phyloP scores from a whole-genome alignment of 169 alveolate species.

The Babesia microti region DNA sequence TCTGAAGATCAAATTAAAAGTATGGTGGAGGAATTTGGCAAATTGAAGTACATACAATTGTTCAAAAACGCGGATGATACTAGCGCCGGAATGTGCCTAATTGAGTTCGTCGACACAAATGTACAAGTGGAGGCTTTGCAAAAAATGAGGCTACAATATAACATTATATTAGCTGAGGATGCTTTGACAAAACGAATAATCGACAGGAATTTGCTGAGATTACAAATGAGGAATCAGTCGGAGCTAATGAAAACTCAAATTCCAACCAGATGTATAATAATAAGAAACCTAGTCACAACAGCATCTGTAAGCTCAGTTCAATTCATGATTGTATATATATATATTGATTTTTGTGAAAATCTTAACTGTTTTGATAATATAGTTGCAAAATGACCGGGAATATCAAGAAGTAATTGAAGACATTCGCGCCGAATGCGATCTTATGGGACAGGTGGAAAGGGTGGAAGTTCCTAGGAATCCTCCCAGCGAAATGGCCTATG shows the following conservation, averaged over 20 bases:
- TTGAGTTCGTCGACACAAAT: constrained; percentile 38
- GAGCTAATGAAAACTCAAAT: constrained; percentile 52
- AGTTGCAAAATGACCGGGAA: constrained; percentile 68
- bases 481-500: constrained; percentile 51
- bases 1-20: constrained; percentile 1
- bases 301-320: too few relatives aligned
- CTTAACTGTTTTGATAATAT: too few relatives aligned
- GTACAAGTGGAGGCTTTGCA: constrained; percentile 31
- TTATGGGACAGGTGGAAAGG: constrained; percentile 63
- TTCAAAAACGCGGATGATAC: background rate
- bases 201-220: constrained; percentile 11
- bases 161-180: constrained; percentile 50
- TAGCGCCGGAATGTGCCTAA: constrained; percentile 15
- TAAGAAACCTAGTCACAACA: constrained; percentile 64
- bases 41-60: constrained; percentile 12
- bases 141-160: constrained; percentile 14
- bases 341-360: too few relatives aligned
- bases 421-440: constrained; percentile 66
- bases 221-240: constrained; percentile 16
- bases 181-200: constrained; percentile 51
- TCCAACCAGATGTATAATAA: constrained; percentile 61
- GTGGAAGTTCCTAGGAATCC: constrained; percentile 73
- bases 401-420: constrained; percentile 74
- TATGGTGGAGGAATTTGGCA: constrained; percentile 4
- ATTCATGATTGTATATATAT: too few relatives aligned